These are phyloP conservation scores for Lepiota venenata DNA, from an alignment of 768 basidiomycete genomes.

Conservation along the genomic window DNA sequence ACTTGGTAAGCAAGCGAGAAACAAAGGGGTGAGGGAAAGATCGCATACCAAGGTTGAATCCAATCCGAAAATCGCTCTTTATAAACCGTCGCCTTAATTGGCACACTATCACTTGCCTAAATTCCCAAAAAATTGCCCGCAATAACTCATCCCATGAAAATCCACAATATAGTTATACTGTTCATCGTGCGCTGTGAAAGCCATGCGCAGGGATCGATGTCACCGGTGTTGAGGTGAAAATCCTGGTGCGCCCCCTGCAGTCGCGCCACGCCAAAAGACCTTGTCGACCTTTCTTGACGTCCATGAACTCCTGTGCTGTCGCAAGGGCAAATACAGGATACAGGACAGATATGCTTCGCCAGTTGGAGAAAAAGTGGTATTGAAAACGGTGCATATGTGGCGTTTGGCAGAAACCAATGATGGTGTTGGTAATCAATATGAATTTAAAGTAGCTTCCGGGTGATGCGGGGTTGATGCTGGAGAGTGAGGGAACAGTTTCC, in stretches of 20 bases:
- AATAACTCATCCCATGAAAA: slow-evolving; percentile 90
- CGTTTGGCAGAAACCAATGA: slow-evolving; percentile 72
- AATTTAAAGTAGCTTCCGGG: slow-evolving; percentile 65
- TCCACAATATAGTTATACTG: slow-evolving; percentile 88
- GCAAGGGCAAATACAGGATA: slow-evolving; percentile 95
- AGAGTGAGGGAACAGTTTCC: slow-evolving; percentile 14
- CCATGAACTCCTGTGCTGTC: slow-evolving; percentile 78
- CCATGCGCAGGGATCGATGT: slow-evolving; percentile 80
- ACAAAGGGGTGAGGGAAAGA: background rate
- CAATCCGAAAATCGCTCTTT: slow-evolving; percentile 83
- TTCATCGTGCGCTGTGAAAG: slow-evolving; percentile 52
- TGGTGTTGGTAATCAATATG: slow-evolving; percentile 52
- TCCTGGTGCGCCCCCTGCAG: slow-evolving; percentile 90
- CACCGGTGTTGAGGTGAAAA: slow-evolving; percentile 83
- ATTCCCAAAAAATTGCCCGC: slow-evolving; percentile 79
- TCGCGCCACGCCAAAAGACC: slow-evolving; percentile 95
- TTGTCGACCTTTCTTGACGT: slow-evolving; percentile 88
- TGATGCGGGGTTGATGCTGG: background rate
- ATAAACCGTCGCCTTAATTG: slow-evolving; percentile 83
- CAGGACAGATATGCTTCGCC: slow-evolving; percentile 83
- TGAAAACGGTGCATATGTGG: slow-evolving; percentile 87
- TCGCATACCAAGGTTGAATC: slow-evolving; percentile 33
- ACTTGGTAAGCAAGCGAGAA: background rate
- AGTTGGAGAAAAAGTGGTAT: slow-evolving; percentile 97
- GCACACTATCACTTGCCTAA: slow-evolving; percentile 77